Conservation (phyloP, 2,329 filamentous ascomycete genomes). For the Fusarium tuaranense region DNA sequence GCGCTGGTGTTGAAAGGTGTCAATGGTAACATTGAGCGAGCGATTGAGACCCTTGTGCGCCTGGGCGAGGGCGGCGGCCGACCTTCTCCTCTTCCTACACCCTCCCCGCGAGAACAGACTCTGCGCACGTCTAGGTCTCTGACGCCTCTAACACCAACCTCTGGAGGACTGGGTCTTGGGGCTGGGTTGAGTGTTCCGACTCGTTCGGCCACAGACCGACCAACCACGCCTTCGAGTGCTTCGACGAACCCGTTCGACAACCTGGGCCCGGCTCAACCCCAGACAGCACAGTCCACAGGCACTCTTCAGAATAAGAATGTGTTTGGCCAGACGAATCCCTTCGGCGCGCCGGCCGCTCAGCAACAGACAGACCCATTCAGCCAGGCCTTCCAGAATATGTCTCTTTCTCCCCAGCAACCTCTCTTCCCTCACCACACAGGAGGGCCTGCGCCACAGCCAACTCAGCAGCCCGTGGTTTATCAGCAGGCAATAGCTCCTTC, state of each 20-base stretch:
- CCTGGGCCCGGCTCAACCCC: constrained; percentile 64
- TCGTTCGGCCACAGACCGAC: constrained; percentile 47
- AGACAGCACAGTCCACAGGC: constrained; percentile 75
- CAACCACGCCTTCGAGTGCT: constrained; percentile 56
- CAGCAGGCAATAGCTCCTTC: constrained; percentile 59
- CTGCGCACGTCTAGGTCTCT: constrained; percentile 64
- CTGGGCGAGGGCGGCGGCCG: constrained; percentile 76
- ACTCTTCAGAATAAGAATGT: constrained; percentile 69
- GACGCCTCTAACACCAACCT: constrained; percentile 62
- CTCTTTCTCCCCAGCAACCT: constrained; percentile 70
- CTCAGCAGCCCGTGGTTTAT: constrained; percentile 55
- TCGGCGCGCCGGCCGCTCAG: constrained; percentile 63
- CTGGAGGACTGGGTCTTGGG: constrained; percentile 46
- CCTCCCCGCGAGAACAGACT: constrained; percentile 59
- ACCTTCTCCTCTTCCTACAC: constrained; percentile 49
- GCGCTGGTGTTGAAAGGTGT: constrained; percentile 83
- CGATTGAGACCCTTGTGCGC: constrained; percentile 86
- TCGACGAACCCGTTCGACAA: constrained; percentile 78
- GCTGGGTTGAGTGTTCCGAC: constrained; percentile 49
- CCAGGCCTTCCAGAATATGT: constrained; percentile 81
- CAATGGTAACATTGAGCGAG: constrained; percentile 85
- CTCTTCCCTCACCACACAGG: constrained; percentile 84
- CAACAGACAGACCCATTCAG: constrained; percentile 59
- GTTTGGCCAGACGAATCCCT: constrained; percentile 74
- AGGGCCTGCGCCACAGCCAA: constrained; percentile 61